These are phyloP conservation scores for Pterula multifida DNA, from an alignment of 1,284 basidiomycete species.

Conservation along the genomic window DNA sequence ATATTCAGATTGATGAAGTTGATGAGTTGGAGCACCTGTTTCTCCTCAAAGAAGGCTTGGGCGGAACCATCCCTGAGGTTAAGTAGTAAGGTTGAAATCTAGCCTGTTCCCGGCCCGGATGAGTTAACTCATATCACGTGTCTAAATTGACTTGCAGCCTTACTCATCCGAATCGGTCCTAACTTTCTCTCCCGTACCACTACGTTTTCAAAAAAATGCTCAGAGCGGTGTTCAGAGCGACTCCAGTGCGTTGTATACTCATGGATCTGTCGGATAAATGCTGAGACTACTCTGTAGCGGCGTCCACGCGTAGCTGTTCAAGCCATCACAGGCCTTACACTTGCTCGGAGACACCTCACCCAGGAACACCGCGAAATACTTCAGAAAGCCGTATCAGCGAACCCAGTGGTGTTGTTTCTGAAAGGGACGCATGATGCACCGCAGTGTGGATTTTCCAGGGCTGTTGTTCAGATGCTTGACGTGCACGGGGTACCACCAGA, in stretches of 20 bases:
- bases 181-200: not conserved
- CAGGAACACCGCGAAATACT: conserved; percentile 18
- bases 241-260: not conserved
- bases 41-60: no score
- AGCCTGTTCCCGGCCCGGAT: no score
- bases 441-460: conserved; percentile 92
- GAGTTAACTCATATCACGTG: no score
- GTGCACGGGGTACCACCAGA: conserved; percentile 74
- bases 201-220: not conserved
- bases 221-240: not conserved
- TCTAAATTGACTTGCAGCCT: not conserved
- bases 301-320: not conserved
- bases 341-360: not conserved
- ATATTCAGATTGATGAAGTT: no score
- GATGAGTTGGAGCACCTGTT: no score
- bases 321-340: not conserved
- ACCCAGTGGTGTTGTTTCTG: conserved; percentile 89
- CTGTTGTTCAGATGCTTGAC: conserved; percentile 84
- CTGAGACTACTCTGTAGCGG: not conserved
- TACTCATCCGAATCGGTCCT: not conserved
- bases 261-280: not conserved
- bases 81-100: no score
- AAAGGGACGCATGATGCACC: conserved; percentile 83
- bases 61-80: no score
- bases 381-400: conserved; percentile 51